Conservation (phyloP, 257 asterid species). For the Ocimum tenuiflorum region DNA sequence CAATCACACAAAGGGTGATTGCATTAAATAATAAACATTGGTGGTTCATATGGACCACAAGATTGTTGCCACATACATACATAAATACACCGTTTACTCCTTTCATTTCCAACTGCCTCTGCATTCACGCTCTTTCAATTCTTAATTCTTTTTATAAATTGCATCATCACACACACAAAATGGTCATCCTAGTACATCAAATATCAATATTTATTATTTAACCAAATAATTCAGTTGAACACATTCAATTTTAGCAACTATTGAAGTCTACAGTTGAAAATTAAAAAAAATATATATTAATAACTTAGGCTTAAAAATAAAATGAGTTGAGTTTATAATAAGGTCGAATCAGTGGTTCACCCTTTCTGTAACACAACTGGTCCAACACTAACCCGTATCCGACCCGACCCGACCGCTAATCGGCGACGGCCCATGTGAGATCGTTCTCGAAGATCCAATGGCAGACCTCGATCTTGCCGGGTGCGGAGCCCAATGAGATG, state of each 20-base stretch:
- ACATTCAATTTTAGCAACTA: slow-evolving; percentile 16
- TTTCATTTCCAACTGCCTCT: too few relatives aligned
- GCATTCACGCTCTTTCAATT: too few relatives aligned
- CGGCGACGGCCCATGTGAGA: slow-evolving; percentile 71
- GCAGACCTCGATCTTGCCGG: slow-evolving; percentile 85
- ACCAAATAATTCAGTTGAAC: not conserved
- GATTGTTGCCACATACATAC: slow-evolving; percentile 12
- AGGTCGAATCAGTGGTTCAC: slow-evolving; percentile 49
- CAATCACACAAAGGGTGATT: not conserved
- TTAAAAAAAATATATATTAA: not conserved
- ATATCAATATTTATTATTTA: too few relatives aligned
- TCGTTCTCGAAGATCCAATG: slow-evolving; percentile 91
- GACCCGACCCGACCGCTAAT: slow-evolving; percentile 19
- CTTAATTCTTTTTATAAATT: too few relatives aligned
- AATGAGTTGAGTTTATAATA: slow-evolving; percentile 29
- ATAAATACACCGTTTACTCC: too few relatives aligned
- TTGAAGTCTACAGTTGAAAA: slow-evolving; percentile 10
- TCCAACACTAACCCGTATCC: slow-evolving; percentile 22
- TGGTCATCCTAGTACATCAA: too few relatives aligned
- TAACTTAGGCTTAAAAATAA: slow-evolving; percentile 21
- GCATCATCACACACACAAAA: too few relatives aligned
- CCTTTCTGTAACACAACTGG: slow-evolving; percentile 46
- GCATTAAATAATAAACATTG: not conserved
- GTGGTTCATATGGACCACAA: slow-evolving; percentile 40
- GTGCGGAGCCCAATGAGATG: slow-evolving; percentile 60